A percentile compares a stretch with the other conserved stretches of the same genome.
These are phyloP conservation scores for Forsythia viridissima DNA, from an alignment of 257 asterid genomes.

Conservation along the genomic window DNA sequence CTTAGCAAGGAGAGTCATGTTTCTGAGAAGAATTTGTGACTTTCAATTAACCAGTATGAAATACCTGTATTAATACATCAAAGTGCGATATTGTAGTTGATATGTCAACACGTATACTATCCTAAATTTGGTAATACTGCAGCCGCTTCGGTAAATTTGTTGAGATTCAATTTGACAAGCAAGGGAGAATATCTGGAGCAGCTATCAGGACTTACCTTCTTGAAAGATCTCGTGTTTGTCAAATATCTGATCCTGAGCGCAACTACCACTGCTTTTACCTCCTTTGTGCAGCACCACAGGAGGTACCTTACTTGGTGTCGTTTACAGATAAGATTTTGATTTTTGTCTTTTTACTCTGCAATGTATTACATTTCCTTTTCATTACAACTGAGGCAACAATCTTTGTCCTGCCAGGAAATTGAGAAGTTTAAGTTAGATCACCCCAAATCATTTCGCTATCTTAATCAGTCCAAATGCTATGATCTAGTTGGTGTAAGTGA, in stretches of 20 bases:
- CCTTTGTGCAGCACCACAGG: constrained; percentile 96
- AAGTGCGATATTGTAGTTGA: constrained; percentile 13
- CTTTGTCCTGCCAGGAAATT: constrained; percentile 62
- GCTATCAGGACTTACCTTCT: constrained; percentile 98
- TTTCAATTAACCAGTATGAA: constrained; percentile 10
- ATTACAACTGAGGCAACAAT: constrained; percentile 15
- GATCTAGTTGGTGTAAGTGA: constrained; percentile 83
- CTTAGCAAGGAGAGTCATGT: constrained; percentile 10
- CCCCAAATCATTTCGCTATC: constrained; percentile 89
- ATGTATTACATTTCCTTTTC: not conserved
- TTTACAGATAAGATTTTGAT: constrained; percentile 26
- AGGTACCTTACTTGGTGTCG: constrained; percentile 47
- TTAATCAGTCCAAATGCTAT: constrained; percentile 89
- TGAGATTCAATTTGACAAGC: constrained; percentile 97
- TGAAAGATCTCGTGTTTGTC: constrained; percentile 98
- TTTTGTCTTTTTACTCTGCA: constrained; percentile 17
- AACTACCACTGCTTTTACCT: constrained; percentile 98
- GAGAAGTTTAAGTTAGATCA: constrained; percentile 78
- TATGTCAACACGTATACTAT: constrained; percentile 24
- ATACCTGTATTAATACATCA: constrained; percentile 8
- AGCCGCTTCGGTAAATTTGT: constrained; percentile 98
- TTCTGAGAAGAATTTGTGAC: constrained; percentile 12
- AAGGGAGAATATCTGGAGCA: constrained; percentile 98
- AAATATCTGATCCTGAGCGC: constrained; percentile 94
- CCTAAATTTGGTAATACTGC: constrained; percentile 47